phyloP scores from a whole-genome alignment of 2,329 filamentous ascomycete genomes.

The Pseudocercospora vitis region DNA sequence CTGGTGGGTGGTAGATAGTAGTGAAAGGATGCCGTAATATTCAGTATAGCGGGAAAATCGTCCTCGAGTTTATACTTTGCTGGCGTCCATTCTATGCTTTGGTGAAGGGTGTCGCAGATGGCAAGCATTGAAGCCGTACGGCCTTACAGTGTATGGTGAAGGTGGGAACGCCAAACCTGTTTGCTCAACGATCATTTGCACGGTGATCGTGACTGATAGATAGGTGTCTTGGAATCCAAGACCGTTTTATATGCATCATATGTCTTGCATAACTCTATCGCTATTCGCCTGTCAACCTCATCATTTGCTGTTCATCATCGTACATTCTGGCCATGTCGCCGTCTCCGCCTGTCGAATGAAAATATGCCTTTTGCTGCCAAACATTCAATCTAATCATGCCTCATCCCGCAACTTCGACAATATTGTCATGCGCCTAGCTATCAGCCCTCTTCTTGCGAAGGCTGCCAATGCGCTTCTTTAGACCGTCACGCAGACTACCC shows the following conservation, averaged over 20 bases:
- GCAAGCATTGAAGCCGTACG: no score
- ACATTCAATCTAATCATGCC: background rate
- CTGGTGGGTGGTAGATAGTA: background rate
- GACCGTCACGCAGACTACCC: constrained; percentile 38
- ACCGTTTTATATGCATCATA: constrained; percentile 2
- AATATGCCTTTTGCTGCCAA: background rate
- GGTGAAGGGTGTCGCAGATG: background rate
- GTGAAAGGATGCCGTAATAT: background rate
- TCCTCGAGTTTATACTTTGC: background rate
- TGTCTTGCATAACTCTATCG: constrained; percentile 4
- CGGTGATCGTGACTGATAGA: background rate
- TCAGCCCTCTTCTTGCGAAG: constrained; percentile 40
- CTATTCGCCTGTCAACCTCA: background rate
- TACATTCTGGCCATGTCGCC: background rate
- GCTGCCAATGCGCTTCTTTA: constrained; percentile 52
- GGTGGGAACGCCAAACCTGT: background rate
- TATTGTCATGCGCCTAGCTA: constrained; percentile 1
- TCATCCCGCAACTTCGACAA: background rate
- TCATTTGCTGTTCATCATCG: constrained; percentile 5
- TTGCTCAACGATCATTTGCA: background rate
- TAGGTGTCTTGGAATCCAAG: background rate
- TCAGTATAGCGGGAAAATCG: background rate
- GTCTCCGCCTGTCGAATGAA: no score
- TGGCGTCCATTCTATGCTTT: background rate
- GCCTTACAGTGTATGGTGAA: no score